Conservation (phyloP, 2,329 filamentous ascomycete genomes). For the Aspergillus sp. region DNA sequence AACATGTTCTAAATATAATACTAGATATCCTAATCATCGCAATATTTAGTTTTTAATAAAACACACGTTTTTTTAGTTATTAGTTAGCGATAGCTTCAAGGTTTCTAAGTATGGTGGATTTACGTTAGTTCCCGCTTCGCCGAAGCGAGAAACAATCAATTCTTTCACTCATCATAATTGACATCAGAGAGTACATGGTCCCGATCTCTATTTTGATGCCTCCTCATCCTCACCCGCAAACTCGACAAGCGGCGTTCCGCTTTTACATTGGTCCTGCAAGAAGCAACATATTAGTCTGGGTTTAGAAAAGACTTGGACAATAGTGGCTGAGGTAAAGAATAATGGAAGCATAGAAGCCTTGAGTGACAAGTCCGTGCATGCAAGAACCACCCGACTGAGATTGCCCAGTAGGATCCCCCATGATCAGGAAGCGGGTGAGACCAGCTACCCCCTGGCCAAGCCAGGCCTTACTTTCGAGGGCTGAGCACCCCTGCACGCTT, state of each 20-base stretch:
- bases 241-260: constrained; percentile 70
- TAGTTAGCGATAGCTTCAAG: too few species aligned
- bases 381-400: background rate
- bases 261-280: constrained; percentile 71
- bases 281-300: constrained; percentile 24
- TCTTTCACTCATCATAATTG: too few species aligned
- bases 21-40: too few species aligned
- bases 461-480: too few species aligned
- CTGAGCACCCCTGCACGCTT: too few species aligned
- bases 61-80: too few species aligned
- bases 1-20: too few species aligned
- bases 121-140: too few species aligned
- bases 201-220: background rate
- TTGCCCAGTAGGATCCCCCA: too few species aligned
- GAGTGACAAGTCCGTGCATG: background rate
- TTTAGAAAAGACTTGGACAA: background rate
- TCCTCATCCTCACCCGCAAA: constrained; percentile 57
- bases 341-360: background rate
- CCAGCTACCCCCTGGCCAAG: background rate
- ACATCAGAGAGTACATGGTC: background rate
- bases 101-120: too few species aligned
- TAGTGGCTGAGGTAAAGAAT: background rate
- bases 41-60: too few species aligned
- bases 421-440: background rate
- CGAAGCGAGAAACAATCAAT: too few species aligned